phyloP scores from a whole-genome alignment of 371 early-diverging fungal species.

The Quaeritorhiza haematococci region DNA sequence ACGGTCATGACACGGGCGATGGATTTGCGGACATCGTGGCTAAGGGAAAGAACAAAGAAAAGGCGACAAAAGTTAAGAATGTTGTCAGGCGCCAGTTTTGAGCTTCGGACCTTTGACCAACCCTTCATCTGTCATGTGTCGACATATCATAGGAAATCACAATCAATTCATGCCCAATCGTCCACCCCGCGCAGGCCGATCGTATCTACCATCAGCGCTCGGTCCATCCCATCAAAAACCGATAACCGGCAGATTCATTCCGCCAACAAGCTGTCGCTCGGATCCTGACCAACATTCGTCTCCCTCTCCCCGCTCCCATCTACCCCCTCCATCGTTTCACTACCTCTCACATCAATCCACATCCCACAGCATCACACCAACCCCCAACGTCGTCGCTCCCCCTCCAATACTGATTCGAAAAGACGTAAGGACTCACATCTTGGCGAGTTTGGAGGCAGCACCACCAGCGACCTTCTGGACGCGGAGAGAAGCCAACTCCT shows the following conservation, averaged over 20 bases:
- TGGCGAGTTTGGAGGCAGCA: constrained; percentile 68
- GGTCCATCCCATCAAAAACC: no score
- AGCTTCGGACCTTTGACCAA: neutral
- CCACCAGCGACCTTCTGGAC: constrained; percentile 86
- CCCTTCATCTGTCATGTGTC: no score
- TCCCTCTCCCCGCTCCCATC: no score
- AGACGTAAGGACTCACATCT: constrained; percentile 69
- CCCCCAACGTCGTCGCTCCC: neutral
- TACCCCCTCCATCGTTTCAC: no score
- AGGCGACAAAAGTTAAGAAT: constrained; percentile 1
- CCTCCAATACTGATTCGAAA: neutral
- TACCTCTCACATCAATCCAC: no score
- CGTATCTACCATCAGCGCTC: no score
- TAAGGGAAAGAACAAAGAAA: constrained; percentile 15
- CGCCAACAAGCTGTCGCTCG: no score
- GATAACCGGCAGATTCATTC: no score
- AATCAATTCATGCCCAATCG: neutral
- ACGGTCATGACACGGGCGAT: constrained; percentile 91
- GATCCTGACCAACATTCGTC: no score
- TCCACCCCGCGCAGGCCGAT: no score
- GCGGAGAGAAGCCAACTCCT: constrained; percentile 82
- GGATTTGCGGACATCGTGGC: constrained; percentile 78
- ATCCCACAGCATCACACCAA: neutral
- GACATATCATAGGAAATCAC: neutral
- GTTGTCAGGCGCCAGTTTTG: neutral